Evolutionary conservation across 495 filamentous ascomycete species (phyloP).

Genomic region (Aspergillus sparsus): DNA sequence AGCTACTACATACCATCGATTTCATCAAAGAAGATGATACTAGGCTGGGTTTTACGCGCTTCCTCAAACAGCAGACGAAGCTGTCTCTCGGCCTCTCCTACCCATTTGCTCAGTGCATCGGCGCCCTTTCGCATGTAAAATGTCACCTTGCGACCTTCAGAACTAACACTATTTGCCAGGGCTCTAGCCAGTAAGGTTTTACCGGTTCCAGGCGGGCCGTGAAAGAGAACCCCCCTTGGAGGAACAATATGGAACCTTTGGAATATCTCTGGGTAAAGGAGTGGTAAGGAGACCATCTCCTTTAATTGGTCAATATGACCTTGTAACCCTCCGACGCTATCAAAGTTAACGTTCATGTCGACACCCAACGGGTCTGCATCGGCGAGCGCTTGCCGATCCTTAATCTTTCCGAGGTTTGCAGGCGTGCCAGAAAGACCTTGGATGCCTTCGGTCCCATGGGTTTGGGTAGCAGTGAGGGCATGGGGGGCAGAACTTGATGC

Average conservation of each 20-base stretch:
- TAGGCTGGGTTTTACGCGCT: conserved; percentile 89
- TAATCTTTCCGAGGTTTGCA: conserved; percentile 85
- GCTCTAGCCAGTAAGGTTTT: conserved; percentile 94
- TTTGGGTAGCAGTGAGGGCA: conserved; percentile 59
- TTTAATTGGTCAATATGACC: conserved; percentile 94
- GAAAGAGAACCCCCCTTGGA: conserved; percentile 91
- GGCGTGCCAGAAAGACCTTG: conserved; percentile 67
- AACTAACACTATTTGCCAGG: conserved; percentile 76
- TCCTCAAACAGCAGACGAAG: conserved; percentile 93
- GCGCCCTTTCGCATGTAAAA: conserved; percentile 99
- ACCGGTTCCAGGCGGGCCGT: conserved; percentile 95
- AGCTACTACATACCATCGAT: conserved; percentile 70
- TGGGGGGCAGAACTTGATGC: conserved; percentile 62
- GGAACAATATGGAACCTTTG: conserved; percentile 86
- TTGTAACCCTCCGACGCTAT: conserved; percentile 85
- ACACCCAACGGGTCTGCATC: conserved; percentile 95
- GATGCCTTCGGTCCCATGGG: conserved; percentile 64
- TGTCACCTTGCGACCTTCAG: conserved; percentile 85
- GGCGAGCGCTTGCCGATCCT: conserved; percentile 76
- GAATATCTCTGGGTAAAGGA: conserved; percentile 96
- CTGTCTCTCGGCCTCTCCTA: conserved; percentile 95
- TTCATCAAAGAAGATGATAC: conserved; percentile 99
- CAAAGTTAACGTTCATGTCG: conserved; percentile 87
- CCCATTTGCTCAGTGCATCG: conserved; percentile 97
- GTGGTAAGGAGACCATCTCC: conserved; percentile 93